Conservation (phyloP, 345 rosid genomes). For the Streptanthus diversifolius region DNA sequence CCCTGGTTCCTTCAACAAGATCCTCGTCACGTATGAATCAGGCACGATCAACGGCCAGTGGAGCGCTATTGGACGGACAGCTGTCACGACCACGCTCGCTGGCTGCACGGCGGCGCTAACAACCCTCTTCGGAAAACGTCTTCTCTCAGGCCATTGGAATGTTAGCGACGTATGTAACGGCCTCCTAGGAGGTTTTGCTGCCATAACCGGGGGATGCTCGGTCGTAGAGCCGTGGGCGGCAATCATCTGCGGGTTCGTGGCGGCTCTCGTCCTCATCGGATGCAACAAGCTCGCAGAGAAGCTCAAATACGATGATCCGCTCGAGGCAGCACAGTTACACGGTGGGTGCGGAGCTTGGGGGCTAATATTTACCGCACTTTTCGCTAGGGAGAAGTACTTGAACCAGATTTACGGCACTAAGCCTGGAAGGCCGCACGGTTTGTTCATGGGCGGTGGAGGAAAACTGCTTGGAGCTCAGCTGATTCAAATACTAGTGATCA, state of each 20-base stretch:
- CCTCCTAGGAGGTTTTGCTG: constrained; percentile 76
- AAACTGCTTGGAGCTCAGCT: constrained; percentile 65
- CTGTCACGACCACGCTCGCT: constrained; percentile 73
- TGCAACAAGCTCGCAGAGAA: constrained; percentile 57
- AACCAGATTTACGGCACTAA: constrained; percentile 47
- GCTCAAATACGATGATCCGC: constrained; percentile 52
- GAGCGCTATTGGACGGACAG: constrained; percentile 78
- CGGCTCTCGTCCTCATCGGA: constrained; percentile 59
- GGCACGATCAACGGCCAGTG: constrained; percentile 64
- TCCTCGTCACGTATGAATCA: constrained; percentile 35
- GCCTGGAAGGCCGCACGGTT: constrained; percentile 44
- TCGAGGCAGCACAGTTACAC: constrained; percentile 76
- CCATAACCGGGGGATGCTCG: constrained; percentile 74
- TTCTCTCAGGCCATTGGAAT: constrained; percentile 73
- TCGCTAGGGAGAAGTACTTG: constrained; percentile 48
- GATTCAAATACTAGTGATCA: constrained; percentile 49
- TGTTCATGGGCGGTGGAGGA: constrained; percentile 78
- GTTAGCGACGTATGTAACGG: constrained; percentile 78
- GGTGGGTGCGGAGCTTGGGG: constrained; percentile 91
- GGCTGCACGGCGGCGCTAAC: constrained; percentile 81
- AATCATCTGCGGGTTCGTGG: constrained; percentile 63
- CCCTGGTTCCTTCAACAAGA: constrained; percentile 58
- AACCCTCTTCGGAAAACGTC: constrained; percentile 61
- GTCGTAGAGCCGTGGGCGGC: constrained; percentile 93
- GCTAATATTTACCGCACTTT: constrained; percentile 62